These are phyloP conservation scores for Elsinoe australis DNA, from an alignment of 2,329 filamentous ascomycete species.

Conservation along the genomic window DNA sequence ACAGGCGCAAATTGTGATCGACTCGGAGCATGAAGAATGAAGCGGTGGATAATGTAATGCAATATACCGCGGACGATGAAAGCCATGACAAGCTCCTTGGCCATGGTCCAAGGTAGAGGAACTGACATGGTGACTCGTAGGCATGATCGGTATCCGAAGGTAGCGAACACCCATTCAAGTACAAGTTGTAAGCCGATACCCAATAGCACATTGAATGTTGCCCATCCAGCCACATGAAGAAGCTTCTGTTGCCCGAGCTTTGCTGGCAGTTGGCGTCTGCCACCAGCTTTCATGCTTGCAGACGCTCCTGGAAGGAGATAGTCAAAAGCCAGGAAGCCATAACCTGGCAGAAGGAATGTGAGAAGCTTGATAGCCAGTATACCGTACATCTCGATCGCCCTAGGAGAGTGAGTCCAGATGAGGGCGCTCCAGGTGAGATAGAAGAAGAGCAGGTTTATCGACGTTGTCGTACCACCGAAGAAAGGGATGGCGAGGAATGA, in stretches of 20 bases:
- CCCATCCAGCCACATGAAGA: slow-evolving; percentile 46
- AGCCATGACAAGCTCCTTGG: slow-evolving; percentile 47
- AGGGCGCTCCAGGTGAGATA: slow-evolving; percentile 85
- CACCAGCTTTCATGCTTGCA: slow-evolving; percentile 52
- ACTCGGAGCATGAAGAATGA: slow-evolving; percentile 52
- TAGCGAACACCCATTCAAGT: slow-evolving; percentile 49
- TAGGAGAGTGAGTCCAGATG: slow-evolving; percentile 65
- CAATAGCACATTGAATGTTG: slow-evolving; percentile 49
- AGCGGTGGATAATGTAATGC: slow-evolving; percentile 67
- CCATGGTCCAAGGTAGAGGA: slow-evolving; percentile 55
- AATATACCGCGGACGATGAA: slow-evolving; percentile 54
- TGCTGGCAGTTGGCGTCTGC: slow-evolving; percentile 42
- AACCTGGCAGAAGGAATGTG: slow-evolving; percentile 66
- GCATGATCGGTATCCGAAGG: slow-evolving; percentile 47
- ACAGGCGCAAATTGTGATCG: slow-evolving; percentile 25
- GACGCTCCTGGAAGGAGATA: slow-evolving; percentile 13
- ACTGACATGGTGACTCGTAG: slow-evolving; percentile 52
- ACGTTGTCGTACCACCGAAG: slow-evolving; percentile 67
- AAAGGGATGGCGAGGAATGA: slow-evolving; percentile 65
- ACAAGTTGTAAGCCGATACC: slow-evolving; percentile 47
- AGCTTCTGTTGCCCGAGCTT: slow-evolving; percentile 37
- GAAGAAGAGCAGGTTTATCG: slow-evolving; percentile 79
- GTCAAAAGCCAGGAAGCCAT: slow-evolving; percentile 67
- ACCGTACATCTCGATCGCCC: slow-evolving; percentile 67
- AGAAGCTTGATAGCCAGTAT: slow-evolving; percentile 59